A percentile compares a stretch with the other conserved stretches of the same genome.
phyloP scores from a whole-genome alignment of 257 asterid genomes.

The Solanum chaucha region DNA sequence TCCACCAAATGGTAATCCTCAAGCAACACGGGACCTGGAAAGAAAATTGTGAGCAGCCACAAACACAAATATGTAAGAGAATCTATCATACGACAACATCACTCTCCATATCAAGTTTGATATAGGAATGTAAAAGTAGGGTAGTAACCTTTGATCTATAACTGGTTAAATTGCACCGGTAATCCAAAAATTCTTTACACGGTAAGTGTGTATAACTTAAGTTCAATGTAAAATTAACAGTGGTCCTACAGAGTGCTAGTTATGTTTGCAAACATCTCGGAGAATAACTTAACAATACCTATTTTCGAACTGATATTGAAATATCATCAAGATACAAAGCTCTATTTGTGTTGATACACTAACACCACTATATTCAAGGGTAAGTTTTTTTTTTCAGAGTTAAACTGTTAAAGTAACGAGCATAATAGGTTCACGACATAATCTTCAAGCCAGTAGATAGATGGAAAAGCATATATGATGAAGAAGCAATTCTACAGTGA shows the following conservation, averaged over 20 bases:
- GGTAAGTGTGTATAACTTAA: neutral
- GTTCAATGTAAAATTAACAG: neutral
- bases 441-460: neutral
- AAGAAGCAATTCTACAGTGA: neutral
- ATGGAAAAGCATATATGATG: neutral
- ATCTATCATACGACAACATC: neutral
- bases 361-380: neutral
- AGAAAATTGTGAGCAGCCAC: neutral
- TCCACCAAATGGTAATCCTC: conserved; percentile 36
- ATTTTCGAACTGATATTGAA: neutral
- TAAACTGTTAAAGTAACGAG: neutral
- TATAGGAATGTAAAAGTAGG: neutral
- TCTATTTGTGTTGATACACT: neutral
- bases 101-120: neutral
- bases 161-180: neutral
- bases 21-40: conserved; percentile 22
- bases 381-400: neutral
- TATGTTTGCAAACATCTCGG: neutral
- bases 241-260: neutral
- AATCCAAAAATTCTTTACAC: neutral
- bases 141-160: neutral
- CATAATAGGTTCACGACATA: neutral
- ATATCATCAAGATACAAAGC: neutral
- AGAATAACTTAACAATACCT: neutral
- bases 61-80: neutral